Evolutionary conservation across 108 stramenopile genomes (phyloP).

Genomic region (Parietichytrium sp.): DNA sequence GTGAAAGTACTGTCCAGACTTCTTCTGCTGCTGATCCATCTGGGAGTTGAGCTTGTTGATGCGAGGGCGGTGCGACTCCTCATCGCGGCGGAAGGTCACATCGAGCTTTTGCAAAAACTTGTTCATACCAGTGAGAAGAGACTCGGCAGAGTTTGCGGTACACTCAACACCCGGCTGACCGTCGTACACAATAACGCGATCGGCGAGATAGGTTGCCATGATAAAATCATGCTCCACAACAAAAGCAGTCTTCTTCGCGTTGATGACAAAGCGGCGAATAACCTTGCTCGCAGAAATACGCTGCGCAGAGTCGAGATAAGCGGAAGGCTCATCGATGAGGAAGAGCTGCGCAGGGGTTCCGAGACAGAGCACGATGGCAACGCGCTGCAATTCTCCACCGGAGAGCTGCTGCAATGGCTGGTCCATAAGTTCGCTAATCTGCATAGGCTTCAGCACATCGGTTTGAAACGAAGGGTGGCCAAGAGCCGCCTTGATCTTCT

Average conservation of each 20-base stretch:
- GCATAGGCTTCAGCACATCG: conserved; percentile 94
- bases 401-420: conserved; percentile 95
- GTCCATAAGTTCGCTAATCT: conserved; percentile 88
- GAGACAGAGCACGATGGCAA: conserved; percentile 88
- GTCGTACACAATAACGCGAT: conserved; percentile 93
- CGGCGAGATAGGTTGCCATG: conserved; percentile 98
- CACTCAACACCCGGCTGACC: conserved; percentile 92
- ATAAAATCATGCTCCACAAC: conserved; percentile 99
- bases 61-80: conserved; percentile 91
- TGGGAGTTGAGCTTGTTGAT: conserved; percentile 90
- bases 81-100: conserved; percentile 98
- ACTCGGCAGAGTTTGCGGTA: conserved; percentile 88
- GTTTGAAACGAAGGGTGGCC: conserved; percentile 93
- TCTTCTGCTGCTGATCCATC: conserved; percentile 96
- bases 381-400: conserved; percentile 96
- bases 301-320: conserved; percentile 97
- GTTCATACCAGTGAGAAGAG: conserved; percentile 94
- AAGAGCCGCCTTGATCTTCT: conserved; percentile 87
- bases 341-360: conserved; percentile 96
- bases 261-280: conserved; percentile 96
- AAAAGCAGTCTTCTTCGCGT: conserved; percentile 94
- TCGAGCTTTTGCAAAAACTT: conserved; percentile 88
- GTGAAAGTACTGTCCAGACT: conserved; percentile 93
- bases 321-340: conserved; percentile 98
- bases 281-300: conserved; percentile 97